Conservation (phyloP, 2,329 filamentous ascomycete species). For the Claviceps cyperi region DNA sequence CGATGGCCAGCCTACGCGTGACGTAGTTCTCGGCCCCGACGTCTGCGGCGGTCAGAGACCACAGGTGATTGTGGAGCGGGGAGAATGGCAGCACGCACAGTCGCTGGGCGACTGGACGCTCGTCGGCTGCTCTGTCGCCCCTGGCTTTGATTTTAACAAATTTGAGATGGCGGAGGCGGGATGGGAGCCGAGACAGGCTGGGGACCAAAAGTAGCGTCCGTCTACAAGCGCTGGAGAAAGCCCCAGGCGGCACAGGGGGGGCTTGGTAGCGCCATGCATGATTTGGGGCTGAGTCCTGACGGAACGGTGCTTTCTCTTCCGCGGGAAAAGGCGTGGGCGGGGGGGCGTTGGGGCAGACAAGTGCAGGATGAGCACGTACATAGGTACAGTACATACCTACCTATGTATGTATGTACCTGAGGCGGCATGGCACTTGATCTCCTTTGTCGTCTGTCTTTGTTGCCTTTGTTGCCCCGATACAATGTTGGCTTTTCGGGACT, state of each 20-base stretch:
- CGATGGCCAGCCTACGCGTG: conserved; percentile 23
- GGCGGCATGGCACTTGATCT: too few relatives aligned
- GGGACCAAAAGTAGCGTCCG: background rate
- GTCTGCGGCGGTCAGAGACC: conserved; percentile 27
- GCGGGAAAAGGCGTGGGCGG: too few relatives aligned
- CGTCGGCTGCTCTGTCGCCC: conserved; percentile 23
- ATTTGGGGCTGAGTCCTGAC: background rate
- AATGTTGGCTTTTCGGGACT: too few relatives aligned
- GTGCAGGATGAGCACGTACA: too few relatives aligned
- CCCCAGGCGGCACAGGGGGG: too few relatives aligned
- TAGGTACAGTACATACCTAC: too few relatives aligned
- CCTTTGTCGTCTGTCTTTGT: too few relatives aligned
- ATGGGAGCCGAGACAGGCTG: conserved; percentile 15
- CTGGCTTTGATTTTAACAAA: conserved; percentile 14
- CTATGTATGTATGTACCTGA: too few relatives aligned
- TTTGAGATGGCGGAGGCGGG: conserved; percentile 18
- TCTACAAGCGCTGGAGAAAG: background rate
- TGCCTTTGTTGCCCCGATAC: too few relatives aligned
- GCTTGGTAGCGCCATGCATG: background rate
- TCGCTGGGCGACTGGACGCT: conserved; percentile 34
- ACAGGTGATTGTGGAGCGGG: conserved; percentile 25
- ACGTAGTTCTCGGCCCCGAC: conserved; percentile 26
- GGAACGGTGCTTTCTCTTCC: too few relatives aligned
- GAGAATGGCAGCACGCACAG: conserved; percentile 31
- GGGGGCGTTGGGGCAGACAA: too few relatives aligned